phyloP scores from a whole-genome alignment of 805 yeast genomes.

The Monosporozyma servazzii region DNA sequence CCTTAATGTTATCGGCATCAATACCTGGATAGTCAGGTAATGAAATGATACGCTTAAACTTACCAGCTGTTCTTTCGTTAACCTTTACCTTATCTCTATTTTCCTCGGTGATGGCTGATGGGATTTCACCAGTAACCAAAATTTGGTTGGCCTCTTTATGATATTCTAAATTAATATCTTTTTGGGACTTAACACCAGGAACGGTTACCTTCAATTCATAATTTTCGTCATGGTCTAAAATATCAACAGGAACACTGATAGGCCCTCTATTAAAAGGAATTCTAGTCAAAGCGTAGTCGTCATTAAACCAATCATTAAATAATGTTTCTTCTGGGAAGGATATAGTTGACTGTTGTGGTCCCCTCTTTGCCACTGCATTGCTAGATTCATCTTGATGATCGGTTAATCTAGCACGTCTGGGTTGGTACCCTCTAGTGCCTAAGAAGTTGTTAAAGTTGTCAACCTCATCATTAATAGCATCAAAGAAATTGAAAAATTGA shows the following conservation, averaged over 20 bases:
- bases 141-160: slow-evolving; percentile 38
- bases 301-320: slow-evolving; percentile 15
- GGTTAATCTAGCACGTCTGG: slow-evolving; percentile 14
- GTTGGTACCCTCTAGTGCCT: slow-evolving; percentile 23
- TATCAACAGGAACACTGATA: slow-evolving; percentile 38
- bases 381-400: background rate
- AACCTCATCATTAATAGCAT: slow-evolving; percentile 36
- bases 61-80: slow-evolving; percentile 32
- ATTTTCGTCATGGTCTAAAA: slow-evolving; percentile 35
- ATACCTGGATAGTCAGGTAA: slow-evolving; percentile 33
- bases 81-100: slow-evolving; percentile 21
- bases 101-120: slow-evolving; percentile 16
- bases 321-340: slow-evolving; percentile 1
- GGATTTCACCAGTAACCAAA: slow-evolving; percentile 37
- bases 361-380: slow-evolving; percentile 2
- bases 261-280: slow-evolving; percentile 15
- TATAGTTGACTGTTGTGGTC: slow-evolving; percentile 1
- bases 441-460: slow-evolving; percentile 31
- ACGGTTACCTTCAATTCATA: slow-evolving; percentile 37
- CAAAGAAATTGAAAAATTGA: slow-evolving; percentile 39
- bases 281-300: slow-evolving; percentile 23
- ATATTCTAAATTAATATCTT: slow-evolving; percentile 38
- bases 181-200: slow-evolving; percentile 40
- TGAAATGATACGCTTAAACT: slow-evolving; percentile 35
- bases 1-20: slow-evolving; percentile 38